These are phyloP conservation scores for Aspergillus alliaceus DNA, from an alignment of 2,329 filamentous ascomycete species.

Conservation along the genomic window DNA sequence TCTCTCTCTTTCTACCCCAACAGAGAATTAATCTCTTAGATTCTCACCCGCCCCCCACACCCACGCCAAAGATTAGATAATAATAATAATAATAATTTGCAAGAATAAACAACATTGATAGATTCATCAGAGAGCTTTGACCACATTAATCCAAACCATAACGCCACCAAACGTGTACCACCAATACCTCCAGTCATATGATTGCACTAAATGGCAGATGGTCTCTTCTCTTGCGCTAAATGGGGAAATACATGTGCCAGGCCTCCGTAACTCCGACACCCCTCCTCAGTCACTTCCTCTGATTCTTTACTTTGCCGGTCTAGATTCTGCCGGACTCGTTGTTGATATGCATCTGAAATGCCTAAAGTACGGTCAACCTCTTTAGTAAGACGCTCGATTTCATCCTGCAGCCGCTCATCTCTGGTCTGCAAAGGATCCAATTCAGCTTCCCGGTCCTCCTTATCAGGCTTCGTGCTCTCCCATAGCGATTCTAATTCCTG, in stretches of 20 bases:
- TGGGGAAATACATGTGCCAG: constrained; percentile 40
- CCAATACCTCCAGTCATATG: not conserved
- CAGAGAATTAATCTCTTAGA: not conserved
- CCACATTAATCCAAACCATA: not conserved
- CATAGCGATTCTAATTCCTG: constrained; percentile 79
- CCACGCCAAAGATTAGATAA: too few relatives aligned
- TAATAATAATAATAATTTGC: not conserved
- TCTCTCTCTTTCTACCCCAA: not conserved
- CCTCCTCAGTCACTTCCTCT: not conserved
- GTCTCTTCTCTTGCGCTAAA: constrained; percentile 21
- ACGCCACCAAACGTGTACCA: not conserved
- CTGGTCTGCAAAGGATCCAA: constrained; percentile 43
- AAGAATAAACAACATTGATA: too few relatives aligned
- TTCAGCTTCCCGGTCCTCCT: constrained; percentile 50
- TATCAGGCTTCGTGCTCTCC: constrained; percentile 65
- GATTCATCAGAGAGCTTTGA: not conserved
- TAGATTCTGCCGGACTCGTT: constrained; percentile 38
- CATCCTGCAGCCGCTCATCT: constrained; percentile 59
- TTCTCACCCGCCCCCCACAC: too few relatives aligned
- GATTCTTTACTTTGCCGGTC: constrained; percentile 13
- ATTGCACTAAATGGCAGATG: constrained; percentile 1
- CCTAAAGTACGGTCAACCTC: constrained; percentile 59
- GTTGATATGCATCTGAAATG: constrained; percentile 47
- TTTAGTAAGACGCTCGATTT: constrained; percentile 58
- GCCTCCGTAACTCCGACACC: constrained; percentile 14